Evolutionary conservation across 257 asterid species (phyloP).

Genomic region (Paulownia fortunei): DNA sequence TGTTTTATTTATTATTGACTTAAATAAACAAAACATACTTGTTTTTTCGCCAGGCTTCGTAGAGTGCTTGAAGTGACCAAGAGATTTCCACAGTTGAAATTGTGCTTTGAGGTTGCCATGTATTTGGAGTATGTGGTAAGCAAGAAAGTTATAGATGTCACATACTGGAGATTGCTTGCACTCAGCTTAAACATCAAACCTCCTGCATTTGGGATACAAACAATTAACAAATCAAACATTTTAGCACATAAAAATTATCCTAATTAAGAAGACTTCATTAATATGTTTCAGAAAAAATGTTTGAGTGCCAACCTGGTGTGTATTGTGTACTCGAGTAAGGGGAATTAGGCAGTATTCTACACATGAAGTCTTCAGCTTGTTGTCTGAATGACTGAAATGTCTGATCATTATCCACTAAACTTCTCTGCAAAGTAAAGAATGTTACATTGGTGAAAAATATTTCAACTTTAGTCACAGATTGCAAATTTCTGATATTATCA

Average conservation of each 20-base stretch:
- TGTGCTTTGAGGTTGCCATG: constrained; percentile 63
- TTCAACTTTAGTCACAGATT: too few relatives aligned
- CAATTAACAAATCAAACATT: neutral
- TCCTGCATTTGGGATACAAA: constrained; percentile 43
- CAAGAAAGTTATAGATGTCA: constrained; percentile 72
- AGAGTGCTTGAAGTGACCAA: constrained; percentile 48
- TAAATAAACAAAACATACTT: constrained; percentile 40
- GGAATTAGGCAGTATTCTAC: constrained; percentile 72
- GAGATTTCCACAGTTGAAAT: constrained; percentile 64
- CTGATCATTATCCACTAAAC: constrained; percentile 53
- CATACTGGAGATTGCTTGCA: constrained; percentile 77
- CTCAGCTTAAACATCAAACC: constrained; percentile 75
- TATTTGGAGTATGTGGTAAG: constrained; percentile 84
- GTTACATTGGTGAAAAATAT: neutral
- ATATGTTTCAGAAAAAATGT: too few relatives aligned
- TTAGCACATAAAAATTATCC: neutral
- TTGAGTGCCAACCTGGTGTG: constrained; percentile 60
- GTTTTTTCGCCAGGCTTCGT: constrained; percentile 57
- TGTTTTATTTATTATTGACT: too few relatives aligned
- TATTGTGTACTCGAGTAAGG: constrained; percentile 74
- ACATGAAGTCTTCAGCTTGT: constrained; percentile 72
- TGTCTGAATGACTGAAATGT: constrained; percentile 54
- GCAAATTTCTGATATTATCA: too few relatives aligned
- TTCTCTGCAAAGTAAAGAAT: constrained; percentile 43
- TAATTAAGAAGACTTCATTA: too few relatives aligned